Percentiles rank a stretch among this genome's conserved stretches.
phyloP scores from a whole-genome alignment of 192 early-diverging fungal genomes.

The Coemansia sp. region DNA sequence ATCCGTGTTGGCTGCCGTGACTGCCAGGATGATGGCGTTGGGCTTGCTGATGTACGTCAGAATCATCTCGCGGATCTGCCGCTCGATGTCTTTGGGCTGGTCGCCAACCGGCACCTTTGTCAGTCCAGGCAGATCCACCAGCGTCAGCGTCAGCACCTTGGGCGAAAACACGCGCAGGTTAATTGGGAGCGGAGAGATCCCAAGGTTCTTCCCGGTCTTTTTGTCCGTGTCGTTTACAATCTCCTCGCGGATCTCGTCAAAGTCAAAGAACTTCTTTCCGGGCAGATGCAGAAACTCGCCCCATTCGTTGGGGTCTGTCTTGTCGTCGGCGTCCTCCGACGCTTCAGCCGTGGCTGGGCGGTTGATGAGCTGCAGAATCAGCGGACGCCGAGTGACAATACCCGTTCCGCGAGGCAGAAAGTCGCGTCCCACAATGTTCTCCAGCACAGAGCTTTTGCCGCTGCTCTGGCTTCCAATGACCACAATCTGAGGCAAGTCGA shows the following conservation, averaged over 20 bases:
- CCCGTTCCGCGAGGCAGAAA: constrained; percentile 97
- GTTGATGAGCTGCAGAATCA: constrained; percentile 97
- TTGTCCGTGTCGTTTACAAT: constrained; percentile 90
- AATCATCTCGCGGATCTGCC: constrained; percentile 98
- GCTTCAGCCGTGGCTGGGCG: constrained; percentile 58
- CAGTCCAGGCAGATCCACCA: constrained; percentile 98
- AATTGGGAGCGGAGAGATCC: constrained; percentile 95
- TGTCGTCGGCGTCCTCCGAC: constrained; percentile 34
- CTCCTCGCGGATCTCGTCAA: constrained; percentile 96
- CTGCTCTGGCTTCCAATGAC: constrained; percentile 83
- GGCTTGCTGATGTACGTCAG: constrained; percentile 96
- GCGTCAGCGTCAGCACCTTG: constrained; percentile 96
- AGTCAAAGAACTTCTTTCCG: constrained; percentile 93
- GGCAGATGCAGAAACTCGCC: constrained; percentile 99
- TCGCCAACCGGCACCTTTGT: constrained; percentile 99
- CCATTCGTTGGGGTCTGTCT: constrained; percentile 85
- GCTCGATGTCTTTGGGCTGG: constrained; percentile 99
- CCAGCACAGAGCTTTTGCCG: constrained; percentile 97
- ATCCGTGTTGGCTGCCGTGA: constrained; percentile 98
- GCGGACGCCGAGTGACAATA: constrained; percentile 96
- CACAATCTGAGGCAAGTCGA: constrained; percentile 86
- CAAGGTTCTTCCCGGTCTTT: constrained; percentile 79
- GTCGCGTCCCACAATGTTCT: constrained; percentile 99
- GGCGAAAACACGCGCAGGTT: constrained; percentile 98
- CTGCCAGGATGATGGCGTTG: constrained; percentile 96